Evolutionary conservation across 1,284 basidiomycete species (phyloP).

Genomic region (Calocybe gambosa): DNA sequence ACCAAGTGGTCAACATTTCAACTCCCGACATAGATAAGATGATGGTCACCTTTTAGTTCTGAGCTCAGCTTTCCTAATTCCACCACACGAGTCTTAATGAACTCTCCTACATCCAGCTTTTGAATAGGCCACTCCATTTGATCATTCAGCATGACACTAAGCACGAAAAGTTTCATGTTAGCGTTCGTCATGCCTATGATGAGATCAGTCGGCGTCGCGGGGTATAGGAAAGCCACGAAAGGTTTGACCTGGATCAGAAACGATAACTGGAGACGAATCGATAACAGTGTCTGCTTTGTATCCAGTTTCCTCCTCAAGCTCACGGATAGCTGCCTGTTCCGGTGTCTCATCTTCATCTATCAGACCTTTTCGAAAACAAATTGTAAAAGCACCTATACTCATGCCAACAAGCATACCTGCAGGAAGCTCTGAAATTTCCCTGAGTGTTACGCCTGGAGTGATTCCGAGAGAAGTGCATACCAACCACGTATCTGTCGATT

Average conservation of each 20-base stretch:
- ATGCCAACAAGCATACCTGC: conserved; percentile 44
- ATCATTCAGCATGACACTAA: conserved; percentile 58
- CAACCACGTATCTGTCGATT: conserved; percentile 67
- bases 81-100: conserved; percentile 71
- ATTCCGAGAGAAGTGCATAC: conserved; percentile 29
- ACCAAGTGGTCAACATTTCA: background rate
- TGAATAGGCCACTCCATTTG: conserved; percentile 55
- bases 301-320: conserved; percentile 89
- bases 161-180: conserved; percentile 71
- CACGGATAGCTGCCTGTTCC: conserved; percentile 74
- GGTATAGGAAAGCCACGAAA: background rate
- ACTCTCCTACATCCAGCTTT: conserved; percentile 76
- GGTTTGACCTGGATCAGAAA: conserved; percentile 65
- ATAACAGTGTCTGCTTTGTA: conserved; percentile 62
- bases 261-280: conserved; percentile 64
- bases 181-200: conserved; percentile 75
- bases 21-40: too few species aligned
- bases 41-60: conserved; percentile 66
- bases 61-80: conserved; percentile 57
- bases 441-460: background rate
- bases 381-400: background rate
- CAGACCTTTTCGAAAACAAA: conserved; percentile 44
- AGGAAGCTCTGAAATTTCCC: conserved; percentile 59
- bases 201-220: background rate
- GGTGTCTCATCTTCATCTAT: conserved; percentile 78